Percentiles rank a stretch among this genome's conserved stretches.
These are phyloP conservation scores for Cocos nucifera DNA, from an alignment of 176 grass and related monocot genomes.

Conservation along the genomic window DNA sequence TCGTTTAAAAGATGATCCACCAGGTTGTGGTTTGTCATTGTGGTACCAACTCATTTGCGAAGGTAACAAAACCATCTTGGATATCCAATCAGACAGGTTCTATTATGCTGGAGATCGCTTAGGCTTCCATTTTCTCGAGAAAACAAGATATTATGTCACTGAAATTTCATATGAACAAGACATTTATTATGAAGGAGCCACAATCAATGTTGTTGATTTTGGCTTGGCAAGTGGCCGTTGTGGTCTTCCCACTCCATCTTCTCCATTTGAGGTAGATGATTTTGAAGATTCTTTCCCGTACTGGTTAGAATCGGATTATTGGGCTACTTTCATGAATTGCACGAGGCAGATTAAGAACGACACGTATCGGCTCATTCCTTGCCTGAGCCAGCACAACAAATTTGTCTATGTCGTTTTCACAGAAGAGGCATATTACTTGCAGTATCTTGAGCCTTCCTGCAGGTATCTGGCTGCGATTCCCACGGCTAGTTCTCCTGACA, in stretches of 20 bases:
- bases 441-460: slow-evolving; percentile 13
- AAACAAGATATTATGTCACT: slow-evolving; percentile 9
- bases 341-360: neutral
- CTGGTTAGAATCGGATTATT: too few relatives aligned
- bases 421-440: accelerated
- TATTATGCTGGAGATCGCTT: too few relatives aligned
- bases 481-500: too few relatives aligned
- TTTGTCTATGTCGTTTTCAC: slow-evolving; percentile 12
- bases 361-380: neutral
- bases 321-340: slow-evolving; percentile 26
- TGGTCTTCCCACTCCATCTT: slow-evolving; percentile 9
- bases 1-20: slow-evolving; percentile 14
- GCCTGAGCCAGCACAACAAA: slow-evolving; percentile 3
- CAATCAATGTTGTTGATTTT: slow-evolving; percentile 9
- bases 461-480: slow-evolving; percentile 19
- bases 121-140: too few relatives aligned
- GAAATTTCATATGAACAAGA: neutral
- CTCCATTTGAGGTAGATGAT: too few relatives aligned
- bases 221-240: neutral
- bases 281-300: too few relatives aligned
- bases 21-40: slow-evolving; percentile 8
- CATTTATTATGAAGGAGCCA: too few relatives aligned
- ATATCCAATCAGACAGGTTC: neutral
- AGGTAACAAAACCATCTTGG: slow-evolving; percentile 12
- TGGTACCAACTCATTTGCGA: slow-evolving; percentile 23